Evolutionary conservation across 75 land plant genomes (phyloP).

Genomic region (Pinus albicaulis): DNA sequence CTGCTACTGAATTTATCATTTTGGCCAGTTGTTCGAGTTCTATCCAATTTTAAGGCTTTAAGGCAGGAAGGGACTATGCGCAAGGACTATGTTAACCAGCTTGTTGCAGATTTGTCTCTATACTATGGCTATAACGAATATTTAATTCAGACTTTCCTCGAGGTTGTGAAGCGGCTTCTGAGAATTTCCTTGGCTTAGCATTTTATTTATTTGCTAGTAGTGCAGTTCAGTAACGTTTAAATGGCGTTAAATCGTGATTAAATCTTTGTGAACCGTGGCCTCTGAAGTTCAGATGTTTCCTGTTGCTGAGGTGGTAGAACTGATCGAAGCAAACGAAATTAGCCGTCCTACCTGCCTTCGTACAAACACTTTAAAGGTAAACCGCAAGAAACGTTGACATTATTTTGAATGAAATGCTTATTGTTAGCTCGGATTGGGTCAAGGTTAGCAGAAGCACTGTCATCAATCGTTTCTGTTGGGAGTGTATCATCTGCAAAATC

Average conservation of each 20-base stretch:
- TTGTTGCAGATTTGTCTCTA: constrained; percentile 62
- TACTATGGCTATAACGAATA: constrained; percentile 98
- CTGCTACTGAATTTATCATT: background rate
- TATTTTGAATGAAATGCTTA: background rate
- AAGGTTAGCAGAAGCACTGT: background rate
- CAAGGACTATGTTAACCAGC: constrained; percentile 80
- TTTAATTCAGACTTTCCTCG: constrained; percentile 60
- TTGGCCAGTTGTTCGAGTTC: constrained; percentile 76
- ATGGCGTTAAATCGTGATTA: background rate
- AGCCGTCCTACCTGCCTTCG: constrained; percentile 81
- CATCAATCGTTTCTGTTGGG: background rate
- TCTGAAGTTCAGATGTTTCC: constrained; percentile 73
- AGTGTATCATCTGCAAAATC: too few relatives aligned
- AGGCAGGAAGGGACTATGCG: constrained; percentile 60
- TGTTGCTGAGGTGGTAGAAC: constrained; percentile 83
- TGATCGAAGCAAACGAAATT: constrained; percentile 89
- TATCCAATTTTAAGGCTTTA: constrained; percentile 80
- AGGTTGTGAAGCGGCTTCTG: constrained; percentile 31
- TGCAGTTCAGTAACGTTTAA: background rate
- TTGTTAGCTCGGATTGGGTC: background rate
- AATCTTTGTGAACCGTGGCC: background rate
- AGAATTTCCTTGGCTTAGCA: background rate
- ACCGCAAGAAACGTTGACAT: background rate
- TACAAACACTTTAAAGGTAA: constrained; percentile 91
- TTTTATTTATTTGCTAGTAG: background rate